Base-by-base conservation (phyloP, 306 rosid genomes). In the Quercus parvula region DNA sequence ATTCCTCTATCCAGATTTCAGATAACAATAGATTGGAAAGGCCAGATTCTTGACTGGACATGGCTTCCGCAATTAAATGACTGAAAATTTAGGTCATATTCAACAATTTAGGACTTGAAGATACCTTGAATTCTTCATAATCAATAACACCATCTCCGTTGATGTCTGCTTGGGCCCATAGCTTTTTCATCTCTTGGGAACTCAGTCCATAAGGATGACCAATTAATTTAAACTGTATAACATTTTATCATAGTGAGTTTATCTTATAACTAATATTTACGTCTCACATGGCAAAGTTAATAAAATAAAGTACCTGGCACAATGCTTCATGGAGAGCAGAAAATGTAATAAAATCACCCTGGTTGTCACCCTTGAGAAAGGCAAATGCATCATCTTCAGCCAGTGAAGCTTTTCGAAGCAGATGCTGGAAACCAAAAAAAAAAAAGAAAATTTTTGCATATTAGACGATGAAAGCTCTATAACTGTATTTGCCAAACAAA, bases 91-190 rank as follows among this genome's bases (percentile, higher is more conserved):
- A 35, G 30, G 35, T 54, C 9, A 78, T 30, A 35, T 27, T 28
- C 57, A 51, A 68, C 73, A 69, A 85, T 17, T 35, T 31, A 75
- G 71, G 82, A 15, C 31, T 71, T 71, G 1, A 66, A 49, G 46
- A 80, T 88, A 93, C 99, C 99, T 90, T 88, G 82, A 95, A 93
- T 85, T 91, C 94, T 82, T 90, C 91, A 14, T 83, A 88, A 84
- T 89, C 91, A 33, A 93, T 81, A 70, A 90, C 83, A 67, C 94
- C 93, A 64, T 90, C 92, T 84, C 96, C 94, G 51, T 90, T 92
- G 0, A 81, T 74, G 68, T 95, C 98, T 78, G 91, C 98, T 89
- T 91, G 90, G 68, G 79, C 83, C 99, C 98, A 95, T 70, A 95
- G 82, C 81, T 93, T 94, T 75, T 89, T 90, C 61, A 86, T 72